Evolutionary conservation across 2,329 filamentous ascomycete species (phyloP).

Genomic region (Diatrype stigma): DNA sequence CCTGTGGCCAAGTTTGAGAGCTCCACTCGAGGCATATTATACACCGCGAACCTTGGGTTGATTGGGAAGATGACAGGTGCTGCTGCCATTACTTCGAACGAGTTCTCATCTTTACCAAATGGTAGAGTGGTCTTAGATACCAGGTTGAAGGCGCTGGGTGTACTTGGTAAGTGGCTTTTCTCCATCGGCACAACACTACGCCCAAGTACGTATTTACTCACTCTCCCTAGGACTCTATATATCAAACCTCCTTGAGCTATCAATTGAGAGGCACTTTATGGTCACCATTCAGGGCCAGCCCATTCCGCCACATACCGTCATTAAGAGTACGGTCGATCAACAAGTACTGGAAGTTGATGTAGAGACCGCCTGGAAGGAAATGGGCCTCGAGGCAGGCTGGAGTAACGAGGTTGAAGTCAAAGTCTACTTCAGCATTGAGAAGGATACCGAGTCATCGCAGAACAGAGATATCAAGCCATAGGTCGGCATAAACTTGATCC

Average conservation of each 20-base stretch:
- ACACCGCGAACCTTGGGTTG: conserved; percentile 70
- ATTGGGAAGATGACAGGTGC: conserved; percentile 86
- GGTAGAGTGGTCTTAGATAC: conserved; percentile 62
- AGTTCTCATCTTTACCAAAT: conserved; percentile 49
- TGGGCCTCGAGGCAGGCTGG: conserved; percentile 67
- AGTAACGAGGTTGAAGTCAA: conserved; percentile 74
- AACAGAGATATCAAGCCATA: no score
- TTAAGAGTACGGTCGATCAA: conserved; percentile 44
- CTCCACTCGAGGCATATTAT: conserved; percentile 37
- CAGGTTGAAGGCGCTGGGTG: conserved; percentile 74
- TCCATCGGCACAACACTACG: background rate
- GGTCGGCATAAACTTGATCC: no score
- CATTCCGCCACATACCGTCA: conserved; percentile 64
- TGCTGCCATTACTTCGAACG: conserved; percentile 66
- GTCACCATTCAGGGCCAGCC: conserved; percentile 68
- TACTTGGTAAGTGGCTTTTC: conserved; percentile 49
- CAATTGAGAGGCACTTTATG: conserved; percentile 64
- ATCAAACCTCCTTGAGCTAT: conserved; percentile 59
- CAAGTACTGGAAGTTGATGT: conserved; percentile 75
- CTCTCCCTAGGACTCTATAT: conserved; percentile 64
- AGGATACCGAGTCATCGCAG: background rate
- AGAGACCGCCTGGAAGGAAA: conserved; percentile 70
- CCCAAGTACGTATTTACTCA: conserved; percentile 9
- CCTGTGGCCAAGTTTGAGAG: conserved; percentile 57
- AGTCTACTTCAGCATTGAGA: conserved; percentile 47